A percentile compares a stretch with the other conserved stretches of the same genome.
phyloP scores from a whole-genome alignment of 2,329 filamentous ascomycete species.

The Beauveria asiatica region DNA sequence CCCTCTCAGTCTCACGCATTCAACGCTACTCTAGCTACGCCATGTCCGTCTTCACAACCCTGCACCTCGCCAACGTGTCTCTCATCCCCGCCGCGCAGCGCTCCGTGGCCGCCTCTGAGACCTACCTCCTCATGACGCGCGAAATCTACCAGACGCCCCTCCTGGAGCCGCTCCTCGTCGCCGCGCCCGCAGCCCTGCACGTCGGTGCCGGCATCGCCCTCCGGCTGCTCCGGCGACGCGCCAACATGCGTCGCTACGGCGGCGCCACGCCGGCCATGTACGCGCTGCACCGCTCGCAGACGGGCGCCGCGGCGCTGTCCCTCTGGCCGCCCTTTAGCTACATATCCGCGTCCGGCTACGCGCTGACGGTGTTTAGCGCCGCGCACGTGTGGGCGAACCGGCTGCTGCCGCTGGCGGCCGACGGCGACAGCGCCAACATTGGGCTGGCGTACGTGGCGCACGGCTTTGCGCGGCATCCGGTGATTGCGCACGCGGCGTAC shows the following conservation, averaged over 20 bases:
- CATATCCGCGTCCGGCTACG: constrained; percentile 65
- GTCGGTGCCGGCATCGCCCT: constrained; percentile 68
- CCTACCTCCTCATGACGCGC: constrained; percentile 80
- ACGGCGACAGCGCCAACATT: constrained; percentile 81
- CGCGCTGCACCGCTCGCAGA: constrained; percentile 26
- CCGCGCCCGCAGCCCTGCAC: constrained; percentile 65
- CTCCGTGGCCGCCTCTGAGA: constrained; percentile 67
- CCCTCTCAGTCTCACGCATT: constrained; percentile 54
- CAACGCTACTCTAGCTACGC: constrained; percentile 88
- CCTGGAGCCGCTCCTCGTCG: constrained; percentile 72
- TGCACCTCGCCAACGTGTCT: constrained; percentile 76
- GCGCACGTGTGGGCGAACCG: constrained; percentile 73
- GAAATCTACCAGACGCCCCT: constrained; percentile 84
- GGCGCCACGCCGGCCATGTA: constrained; percentile 51
- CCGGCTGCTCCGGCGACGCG: constrained; percentile 63
- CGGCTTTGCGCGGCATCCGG: constrained; percentile 66
- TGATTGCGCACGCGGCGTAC: constrained; percentile 62
- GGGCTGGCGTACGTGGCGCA: constrained; percentile 78
- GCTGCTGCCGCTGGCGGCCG: constrained; percentile 61
- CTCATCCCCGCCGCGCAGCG: constrained; percentile 67
- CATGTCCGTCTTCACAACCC: constrained; percentile 64
- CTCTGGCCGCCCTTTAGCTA: constrained; percentile 65
- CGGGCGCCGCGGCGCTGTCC: constrained; percentile 24
- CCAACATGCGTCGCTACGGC: constrained; percentile 68
- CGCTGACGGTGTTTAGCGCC: constrained; percentile 54